Percentiles rank a stretch among this genome's conserved stretches.
Conservation (phyloP, 345 rosid genomes). For the Angophora floribunda region DNA sequence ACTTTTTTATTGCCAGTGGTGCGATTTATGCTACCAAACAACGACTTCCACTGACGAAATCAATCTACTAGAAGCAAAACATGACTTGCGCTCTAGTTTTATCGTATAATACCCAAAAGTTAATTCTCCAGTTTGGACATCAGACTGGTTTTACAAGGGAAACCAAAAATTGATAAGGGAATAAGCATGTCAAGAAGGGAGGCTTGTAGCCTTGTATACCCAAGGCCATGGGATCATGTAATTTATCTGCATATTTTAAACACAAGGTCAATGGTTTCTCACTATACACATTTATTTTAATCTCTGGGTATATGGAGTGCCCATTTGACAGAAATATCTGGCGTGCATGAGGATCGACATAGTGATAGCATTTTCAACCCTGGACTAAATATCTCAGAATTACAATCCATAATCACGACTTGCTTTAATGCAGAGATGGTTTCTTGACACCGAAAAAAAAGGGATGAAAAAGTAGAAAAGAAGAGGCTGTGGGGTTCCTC, state of each 20-base stretch:
- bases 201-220: not conserved
- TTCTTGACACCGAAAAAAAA: not conserved
- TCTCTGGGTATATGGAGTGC: not conserved
- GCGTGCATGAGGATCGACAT: not conserved
- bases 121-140: not conserved
- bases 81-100: not conserved
- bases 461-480: not conserved
- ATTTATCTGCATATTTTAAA: not conserved
- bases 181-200: not conserved
- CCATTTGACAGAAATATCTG: not conserved
- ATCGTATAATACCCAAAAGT: not conserved
- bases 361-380: not conserved
- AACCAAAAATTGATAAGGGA: not conserved
- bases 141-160: not conserved
- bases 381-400: not conserved
- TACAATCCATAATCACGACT: not conserved
- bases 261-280: not conserved
- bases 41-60: not conserved
- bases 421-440: not conserved
- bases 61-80: not conserved
- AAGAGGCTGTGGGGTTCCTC: not conserved
- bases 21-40: not conserved
- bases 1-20: not conserved
- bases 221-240: not conserved
- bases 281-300: not conserved